These are phyloP conservation scores for Selenicereus undatus DNA, from an alignment of 148 eudicot genomes.

Conservation along the genomic window DNA sequence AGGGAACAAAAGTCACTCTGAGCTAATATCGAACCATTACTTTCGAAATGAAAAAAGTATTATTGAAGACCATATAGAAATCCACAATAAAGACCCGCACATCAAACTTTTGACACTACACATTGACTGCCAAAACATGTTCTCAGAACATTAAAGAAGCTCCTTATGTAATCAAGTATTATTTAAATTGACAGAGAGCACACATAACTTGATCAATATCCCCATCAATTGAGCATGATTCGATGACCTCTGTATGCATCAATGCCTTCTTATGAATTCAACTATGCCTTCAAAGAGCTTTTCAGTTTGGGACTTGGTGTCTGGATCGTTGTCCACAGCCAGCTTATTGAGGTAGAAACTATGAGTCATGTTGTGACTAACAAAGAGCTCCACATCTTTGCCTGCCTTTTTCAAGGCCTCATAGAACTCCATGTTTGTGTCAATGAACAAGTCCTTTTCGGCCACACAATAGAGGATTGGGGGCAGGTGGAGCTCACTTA, in stretches of 20 bases:
- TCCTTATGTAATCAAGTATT: too few relatives aligned
- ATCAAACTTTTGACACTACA: too few relatives aligned
- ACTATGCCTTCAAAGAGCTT: slow-evolving; percentile 39
- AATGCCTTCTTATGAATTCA: slow-evolving; percentile 51
- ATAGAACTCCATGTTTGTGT: slow-evolving; percentile 73
- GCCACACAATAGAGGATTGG: slow-evolving; percentile 64
- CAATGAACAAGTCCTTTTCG: slow-evolving; percentile 64
- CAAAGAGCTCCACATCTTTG: slow-evolving; percentile 52
- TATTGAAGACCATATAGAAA: too few relatives aligned
- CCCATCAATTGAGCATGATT: too few relatives aligned
- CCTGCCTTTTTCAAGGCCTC: slow-evolving; percentile 59
- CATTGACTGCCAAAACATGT: too few relatives aligned
- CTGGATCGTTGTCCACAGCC: slow-evolving; percentile 56
- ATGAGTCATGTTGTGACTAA: slow-evolving; percentile 56
- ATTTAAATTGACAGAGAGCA: too few relatives aligned
- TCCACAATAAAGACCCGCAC: too few relatives aligned
- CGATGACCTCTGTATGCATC: not conserved
- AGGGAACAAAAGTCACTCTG: too few relatives aligned
- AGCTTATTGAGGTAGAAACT: slow-evolving; percentile 71
- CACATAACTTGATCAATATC: too few relatives aligned
- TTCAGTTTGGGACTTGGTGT: slow-evolving; percentile 36
- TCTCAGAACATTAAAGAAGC: too few relatives aligned
- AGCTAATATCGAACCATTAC: too few relatives aligned
- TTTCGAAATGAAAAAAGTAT: too few relatives aligned
- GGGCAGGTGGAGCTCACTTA: slow-evolving; percentile 43